Evolutionary conservation across 2,329 filamentous ascomycete species (phyloP), one percentile per base, ranked within the genome.

Genomic region (Colletotrichum sp.): DNA sequence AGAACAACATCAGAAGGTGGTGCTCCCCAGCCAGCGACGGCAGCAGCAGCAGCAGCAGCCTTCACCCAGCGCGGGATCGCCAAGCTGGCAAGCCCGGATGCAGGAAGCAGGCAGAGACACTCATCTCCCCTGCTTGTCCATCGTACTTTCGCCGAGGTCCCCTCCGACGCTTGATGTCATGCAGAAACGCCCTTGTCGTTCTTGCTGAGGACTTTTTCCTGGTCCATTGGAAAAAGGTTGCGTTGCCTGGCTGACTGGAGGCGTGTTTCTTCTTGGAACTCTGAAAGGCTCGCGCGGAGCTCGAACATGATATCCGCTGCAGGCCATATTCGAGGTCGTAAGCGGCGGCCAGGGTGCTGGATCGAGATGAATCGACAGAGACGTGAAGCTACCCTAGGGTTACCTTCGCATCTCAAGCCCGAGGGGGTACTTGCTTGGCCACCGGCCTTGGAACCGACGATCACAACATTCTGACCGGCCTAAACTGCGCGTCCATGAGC

Each of bases 61-160:
- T 66, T 62, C 62, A 67, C 10, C 43, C 43, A 48, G 43, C 43
- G 62, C 32, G 55, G 62, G 30, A 73, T 75, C 69, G 73, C 64
- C 73, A 75, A 75, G 73, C 27, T 75, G 73, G 73, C 62, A 75
- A 75, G 69, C 73, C 64, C 64, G 73, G 73, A 75, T 73, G 73
- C 69, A 75, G 56, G 73, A 75, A 56, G 73, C 34, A 75, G 69
- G 73, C 70, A 72, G 67, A 75, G 69, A 75, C 70, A 75, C 62
- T 73, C 69, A 60, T 75, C 56, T 73, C 70, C 73, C 73, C 73
- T 75, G 69, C 48, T 48, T 60, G 62, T 36, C 43, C 64, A 64
- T 73, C 34, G 32, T 60, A 64, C 32, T 67, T 52, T 73, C 70
- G 73, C 73, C 73, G 56, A 75, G 73, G 43, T 62, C 22, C 43